Evolutionary conservation across 2,329 filamentous ascomycete genomes (phyloP).

Genomic region (Talaromyces sp.): DNA sequence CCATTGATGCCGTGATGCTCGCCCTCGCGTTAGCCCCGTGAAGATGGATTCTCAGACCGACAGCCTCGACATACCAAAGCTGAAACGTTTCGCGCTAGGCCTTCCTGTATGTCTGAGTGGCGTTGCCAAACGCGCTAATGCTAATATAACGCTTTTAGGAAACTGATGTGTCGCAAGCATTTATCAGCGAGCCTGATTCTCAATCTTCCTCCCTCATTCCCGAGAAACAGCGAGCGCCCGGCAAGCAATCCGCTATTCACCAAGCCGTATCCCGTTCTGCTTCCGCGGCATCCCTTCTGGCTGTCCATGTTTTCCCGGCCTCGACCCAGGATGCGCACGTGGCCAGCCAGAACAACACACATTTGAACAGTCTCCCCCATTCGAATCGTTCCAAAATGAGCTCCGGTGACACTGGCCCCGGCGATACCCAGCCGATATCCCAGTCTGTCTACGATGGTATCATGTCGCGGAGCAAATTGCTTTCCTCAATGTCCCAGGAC

Average conservation of each 20-base stretch:
- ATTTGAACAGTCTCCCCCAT: constrained; percentile 14
- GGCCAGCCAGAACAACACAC: constrained; percentile 2
- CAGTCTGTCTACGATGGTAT: constrained; percentile 40
- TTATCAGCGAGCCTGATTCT: constrained; percentile 11
- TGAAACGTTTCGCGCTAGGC: constrained; percentile 38
- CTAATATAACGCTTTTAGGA: constrained; percentile 19
- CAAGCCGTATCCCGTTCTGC: not conserved
- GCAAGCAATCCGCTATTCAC: not conserved
- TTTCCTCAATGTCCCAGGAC: constrained; percentile 20
- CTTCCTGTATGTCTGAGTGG: constrained; percentile 28
- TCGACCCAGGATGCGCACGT: constrained; percentile 1
- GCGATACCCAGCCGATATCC: constrained; percentile 41
- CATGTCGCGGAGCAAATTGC: constrained; percentile 29
- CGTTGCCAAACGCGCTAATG: constrained; percentile 23
- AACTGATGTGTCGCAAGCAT: constrained; percentile 23
- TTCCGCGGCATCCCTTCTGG: not conserved
- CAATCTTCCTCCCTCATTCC: constrained; percentile 4
- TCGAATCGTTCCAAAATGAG: constrained; percentile 26
- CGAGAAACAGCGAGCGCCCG: not conserved
- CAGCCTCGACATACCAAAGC: constrained; percentile 34
- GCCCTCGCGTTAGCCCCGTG: not conserved
- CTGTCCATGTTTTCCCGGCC: constrained; percentile 1
- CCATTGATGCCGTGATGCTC: not conserved
- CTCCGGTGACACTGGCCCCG: constrained; percentile 26
- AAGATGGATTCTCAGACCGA: constrained; percentile 36